Base-by-base conservation (phyloP, 129 eudicot genomes). In the Erigeron canadensis region DNA sequence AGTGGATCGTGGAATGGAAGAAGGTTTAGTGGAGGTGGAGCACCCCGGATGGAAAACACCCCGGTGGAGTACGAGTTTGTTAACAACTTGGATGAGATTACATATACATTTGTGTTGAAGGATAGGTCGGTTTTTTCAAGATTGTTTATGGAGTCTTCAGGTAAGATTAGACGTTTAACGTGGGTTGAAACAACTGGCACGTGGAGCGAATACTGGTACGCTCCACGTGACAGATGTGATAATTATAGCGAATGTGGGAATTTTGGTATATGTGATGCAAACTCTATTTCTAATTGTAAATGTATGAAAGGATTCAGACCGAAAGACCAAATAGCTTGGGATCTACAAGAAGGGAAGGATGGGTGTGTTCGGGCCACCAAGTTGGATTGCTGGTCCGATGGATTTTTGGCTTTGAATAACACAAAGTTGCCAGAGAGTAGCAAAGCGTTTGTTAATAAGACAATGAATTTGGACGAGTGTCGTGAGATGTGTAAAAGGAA, bases 151-250 rank as follows among this genome's bases (percentile, higher is more conserved):
- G 67, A 41, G 17, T 58, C 75, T 7, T n/a, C 67, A 0, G 93
- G 93, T 1, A 0, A 0, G 0, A 67, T 91, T 3, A 74, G 84
- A 55, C 39, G 93, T 3, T 91, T 46, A 48, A 84, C 85, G 0
- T 91, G 97, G 97, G 70, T 84, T 21, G 85, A 69, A 4, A 10
- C 62, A 0, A 66, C 81, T 0, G 8, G 45, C 34, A 15, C 39
- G 1, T 91, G 97, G 97, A 77, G n/a, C 50, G 45, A 51, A 1
- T 91, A 75, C 64, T 86, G 96, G 97, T 86, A 69, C 63, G 87
- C 90, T 2, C 85, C 84, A 10, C 80, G 82, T 9, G 97, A 88
- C 18, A 84, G 76, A 43, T 91, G 97, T 21, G 97, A 91, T 21
- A 6, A 1, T 0, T 91, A 82, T 34, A 23, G 63, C n/a, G 71